Base-by-base conservation (phyloP, 192 early-diverging fungal genomes). In the Umbelopsis ramanniana region DNA sequence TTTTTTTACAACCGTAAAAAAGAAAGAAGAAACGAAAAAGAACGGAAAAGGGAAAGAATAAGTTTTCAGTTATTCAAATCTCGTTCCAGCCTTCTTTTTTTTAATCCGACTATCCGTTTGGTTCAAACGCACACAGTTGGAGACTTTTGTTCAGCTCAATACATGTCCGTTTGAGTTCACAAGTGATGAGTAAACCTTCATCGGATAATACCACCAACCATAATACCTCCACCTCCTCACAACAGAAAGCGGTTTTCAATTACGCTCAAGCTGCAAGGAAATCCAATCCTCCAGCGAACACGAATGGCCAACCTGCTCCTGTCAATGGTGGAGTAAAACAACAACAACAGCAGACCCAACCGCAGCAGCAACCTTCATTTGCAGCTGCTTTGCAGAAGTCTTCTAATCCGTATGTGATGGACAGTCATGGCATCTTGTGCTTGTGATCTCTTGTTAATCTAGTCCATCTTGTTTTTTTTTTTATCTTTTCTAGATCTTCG, bases 221-320 rank as follows among this genome's bases (percentile, higher is more conserved):
- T 63, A 63, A 63, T 63, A 63, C 33, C 29, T 63, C 57, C 57
- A 63, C 21, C 33, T 17, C 55, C 33, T 17, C 57, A 63, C 57
- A 50, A 50, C 48, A 63, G 57, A 63, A 76, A 76, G 52, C 55
- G 68, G 75, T 76, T 53, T 76, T 72, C 71, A 76, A 76, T 71
- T 76, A 76, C 71, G 75, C 75, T 50, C 75, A 76, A 63, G 75
- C 75, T 71, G 75, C 70, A n/a, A 76, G 72, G 50, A 67, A 71
- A 67, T 72, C 54, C 53, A n/a, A 22, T 29, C 24, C 57, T 35
- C 57, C 26, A 37, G 57, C 19, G 11, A 35, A 26, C 33, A 15
- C 55, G 7, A 68, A 68, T 35, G 67, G 67, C 24, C 26, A 46
- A 26, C 60, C 60, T 35, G 60, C 60, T 37, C 67, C 67, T 68